phyloP scores from a whole-genome alignment of 768 basidiomycete species.

The Lactarius psammicola region DNA sequence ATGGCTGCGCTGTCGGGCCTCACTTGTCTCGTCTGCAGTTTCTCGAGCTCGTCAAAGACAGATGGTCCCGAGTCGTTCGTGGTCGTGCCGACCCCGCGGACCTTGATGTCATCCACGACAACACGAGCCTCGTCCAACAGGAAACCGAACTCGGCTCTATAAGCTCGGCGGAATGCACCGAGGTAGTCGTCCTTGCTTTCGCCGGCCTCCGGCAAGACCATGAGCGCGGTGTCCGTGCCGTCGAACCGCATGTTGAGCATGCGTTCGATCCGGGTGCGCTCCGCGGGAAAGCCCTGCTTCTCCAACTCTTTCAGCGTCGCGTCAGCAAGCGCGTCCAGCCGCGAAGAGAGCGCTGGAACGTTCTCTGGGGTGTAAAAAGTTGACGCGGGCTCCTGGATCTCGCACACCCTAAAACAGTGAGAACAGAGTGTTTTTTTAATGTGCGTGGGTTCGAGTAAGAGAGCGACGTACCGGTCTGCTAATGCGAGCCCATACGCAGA shows the following conservation, averaged over 20 bases:
- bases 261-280: conserved; percentile 71
- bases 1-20: conserved; percentile 48
- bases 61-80: conserved; percentile 78
- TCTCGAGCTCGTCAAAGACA: conserved; percentile 70
- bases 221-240: conserved; percentile 89
- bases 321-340: conserved; percentile 65
- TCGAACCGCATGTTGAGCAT: conserved; percentile 93
- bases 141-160: conserved; percentile 91
- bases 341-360: conserved; percentile 50
- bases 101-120: conserved; percentile 91
- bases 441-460: neutral
- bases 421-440: neutral
- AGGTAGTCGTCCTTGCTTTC: conserved; percentile 76
- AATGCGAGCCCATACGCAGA: conserved; percentile 94
- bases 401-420: conserved; percentile 57
- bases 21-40: conserved; percentile 44
- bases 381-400: conserved; percentile 88
- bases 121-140: conserved; percentile 78
- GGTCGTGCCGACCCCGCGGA: conserved; percentile 87
- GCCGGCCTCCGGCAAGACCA: conserved; percentile 63
- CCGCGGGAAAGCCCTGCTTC: conserved; percentile 76
- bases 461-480: conserved; percentile 59
- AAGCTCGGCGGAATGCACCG: conserved; percentile 72
- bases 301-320: conserved; percentile 66
- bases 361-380: conserved; percentile 68